These are phyloP conservation scores for Parietichytrium sp. DNA, from an alignment of 108 stramenopile species.

Conservation along the genomic window DNA sequence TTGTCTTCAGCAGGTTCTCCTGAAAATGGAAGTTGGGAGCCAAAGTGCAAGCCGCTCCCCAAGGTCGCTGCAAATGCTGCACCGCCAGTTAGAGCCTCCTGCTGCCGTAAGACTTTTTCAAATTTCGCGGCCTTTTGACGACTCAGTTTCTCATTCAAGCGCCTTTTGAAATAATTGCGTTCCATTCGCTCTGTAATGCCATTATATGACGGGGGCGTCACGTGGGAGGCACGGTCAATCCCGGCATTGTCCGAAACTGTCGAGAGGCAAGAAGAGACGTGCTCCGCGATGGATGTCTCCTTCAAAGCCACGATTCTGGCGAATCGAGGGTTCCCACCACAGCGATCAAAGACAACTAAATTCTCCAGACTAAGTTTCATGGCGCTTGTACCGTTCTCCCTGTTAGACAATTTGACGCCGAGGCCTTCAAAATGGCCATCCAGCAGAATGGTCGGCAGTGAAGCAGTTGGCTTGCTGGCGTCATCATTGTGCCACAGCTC, in stretches of 20 bases:
- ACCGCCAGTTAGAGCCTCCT: too few species aligned
- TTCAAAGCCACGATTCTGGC: background rate
- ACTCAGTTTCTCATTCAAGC: background rate
- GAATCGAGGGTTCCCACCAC: background rate
- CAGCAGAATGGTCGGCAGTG: background rate
- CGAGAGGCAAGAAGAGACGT: background rate
- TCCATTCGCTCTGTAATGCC: conserved; percentile 26
- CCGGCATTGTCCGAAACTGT: background rate
- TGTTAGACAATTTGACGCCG: background rate
- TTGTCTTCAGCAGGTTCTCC: too few species aligned
- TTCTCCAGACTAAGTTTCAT: background rate
- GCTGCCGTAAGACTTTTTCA: background rate
- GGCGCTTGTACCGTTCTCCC: background rate
- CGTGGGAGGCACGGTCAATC: conserved; percentile 11
- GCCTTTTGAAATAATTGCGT: background rate
- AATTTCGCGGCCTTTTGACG: background rate
- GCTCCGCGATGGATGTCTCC: background rate
- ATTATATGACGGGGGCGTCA: conserved; percentile 3
- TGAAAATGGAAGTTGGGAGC: too few species aligned
- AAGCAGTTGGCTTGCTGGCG: background rate
- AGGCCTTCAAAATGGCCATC: background rate
- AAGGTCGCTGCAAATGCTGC: background rate
- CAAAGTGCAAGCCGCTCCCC: background rate
- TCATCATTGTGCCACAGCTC: background rate
- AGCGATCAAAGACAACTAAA: conserved; percentile 22